Evolutionary conservation across 164 flowering plant genomes (phyloP), one percentile per base, ranked within the genome.

Genomic region (Malania oleifera): DNA sequence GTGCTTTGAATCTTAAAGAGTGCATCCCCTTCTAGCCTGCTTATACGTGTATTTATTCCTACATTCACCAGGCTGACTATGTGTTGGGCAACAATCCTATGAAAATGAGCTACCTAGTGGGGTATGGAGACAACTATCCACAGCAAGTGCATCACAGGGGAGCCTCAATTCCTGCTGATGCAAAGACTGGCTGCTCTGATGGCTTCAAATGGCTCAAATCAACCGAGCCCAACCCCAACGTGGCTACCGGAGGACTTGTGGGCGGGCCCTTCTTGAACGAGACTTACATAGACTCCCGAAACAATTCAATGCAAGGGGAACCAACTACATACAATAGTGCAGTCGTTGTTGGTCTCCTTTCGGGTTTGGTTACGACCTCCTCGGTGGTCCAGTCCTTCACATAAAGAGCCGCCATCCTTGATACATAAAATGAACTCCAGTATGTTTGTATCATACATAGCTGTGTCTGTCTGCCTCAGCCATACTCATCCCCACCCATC

Each of bases 291-390:
- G 93, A 93, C 59, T 66, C 72, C 23, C 71, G 96, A 46, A 85
- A 88, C 82, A 88, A 88, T 66, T 70, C 82, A 9, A 81, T 75
- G 97, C 99, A 90, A 67, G 70, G 45, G 2, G 96, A 90, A 62
- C 99, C 97, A 41, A 90, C 60, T 70, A 90, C 97, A 6, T 93
- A 90, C 66, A 93, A 90, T 72, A 74, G 82, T 66, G 99, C 97
- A 0, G 19, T 90, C 11, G 17, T 83, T 0, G 91, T 86, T 24
- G 96, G 84, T 41, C 89, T 93, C 34, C 84, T 93, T 34, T 89
- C 98, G 0, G 68, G 95, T 57, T 68, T 93, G 69, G 84, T 89
- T 37, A 82, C 95, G 38, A 82, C 87, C 48, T 93, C 98, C 14
- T 82, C 99, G 1, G 87, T 80, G 22, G 76, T 68, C 26, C 57